Conservation (phyloP, 2,329 filamentous ascomycete species). For the Cordyceps cicadae region DNA sequence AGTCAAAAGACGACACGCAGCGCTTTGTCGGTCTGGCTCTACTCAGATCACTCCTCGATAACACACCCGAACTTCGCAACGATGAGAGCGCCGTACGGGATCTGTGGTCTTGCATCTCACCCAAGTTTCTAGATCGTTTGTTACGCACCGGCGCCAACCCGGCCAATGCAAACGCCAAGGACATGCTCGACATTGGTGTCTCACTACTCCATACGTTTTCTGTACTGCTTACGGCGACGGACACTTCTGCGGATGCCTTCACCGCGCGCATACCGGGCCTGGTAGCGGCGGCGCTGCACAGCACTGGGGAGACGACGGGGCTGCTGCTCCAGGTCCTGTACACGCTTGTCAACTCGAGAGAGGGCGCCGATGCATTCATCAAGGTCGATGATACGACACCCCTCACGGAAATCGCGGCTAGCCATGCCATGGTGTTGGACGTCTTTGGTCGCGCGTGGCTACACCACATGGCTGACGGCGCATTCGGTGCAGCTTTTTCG, state of each 20-base stretch:
- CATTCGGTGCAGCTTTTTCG: conserved; percentile 22
- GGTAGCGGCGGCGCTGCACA: conserved; percentile 44
- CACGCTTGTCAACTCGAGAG: conserved; percentile 43
- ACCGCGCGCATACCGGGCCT: conserved; percentile 45
- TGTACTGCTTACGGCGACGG: conserved; percentile 43
- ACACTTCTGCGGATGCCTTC: conserved; percentile 37
- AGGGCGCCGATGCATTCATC: conserved; percentile 42
- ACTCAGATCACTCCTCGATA: conserved; percentile 58
- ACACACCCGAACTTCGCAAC: conserved; percentile 41
- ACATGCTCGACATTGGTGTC: conserved; percentile 57
- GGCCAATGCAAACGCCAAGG: conserved; percentile 37
- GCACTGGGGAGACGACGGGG: conserved; percentile 42
- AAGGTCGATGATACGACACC: conserved; percentile 43
- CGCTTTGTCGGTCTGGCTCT: conserved; percentile 60
- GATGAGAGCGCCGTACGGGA: conserved; percentile 36
- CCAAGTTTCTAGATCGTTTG: conserved; percentile 56
- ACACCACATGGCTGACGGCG: conserved; percentile 31
- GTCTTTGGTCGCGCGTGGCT: conserved; percentile 51
- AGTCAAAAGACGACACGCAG: conserved; percentile 56
- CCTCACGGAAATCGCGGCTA: conserved; percentile 48
- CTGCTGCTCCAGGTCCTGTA: conserved; percentile 50
- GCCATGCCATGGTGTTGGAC: conserved; percentile 45
- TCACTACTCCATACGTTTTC: conserved; percentile 56
- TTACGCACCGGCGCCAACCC: conserved; percentile 43
- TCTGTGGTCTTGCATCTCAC: conserved; percentile 53